Evolutionary conservation across 1,284 basidiomycete species (phyloP), one percentile per base, ranked within the genome.

Genomic region (Phellopilus nigrolimitatus): DNA sequence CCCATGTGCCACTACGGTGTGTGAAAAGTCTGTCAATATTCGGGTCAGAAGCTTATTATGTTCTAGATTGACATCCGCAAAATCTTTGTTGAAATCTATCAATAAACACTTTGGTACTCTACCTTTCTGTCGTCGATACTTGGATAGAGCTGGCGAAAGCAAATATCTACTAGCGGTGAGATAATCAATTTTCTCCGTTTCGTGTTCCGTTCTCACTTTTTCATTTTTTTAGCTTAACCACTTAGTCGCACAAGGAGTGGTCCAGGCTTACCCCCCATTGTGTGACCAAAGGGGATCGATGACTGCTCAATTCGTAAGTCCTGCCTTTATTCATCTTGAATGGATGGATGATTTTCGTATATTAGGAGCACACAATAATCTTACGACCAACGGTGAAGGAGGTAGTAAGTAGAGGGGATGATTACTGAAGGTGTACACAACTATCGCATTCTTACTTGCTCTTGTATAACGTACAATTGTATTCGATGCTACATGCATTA

Each of bases 231-330:
- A 95, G 92, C 73, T 97, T 51, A 95, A 95, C 63, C 83, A 95
- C 59, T 75, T 99, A 15, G 95, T 99, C 15, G 72, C 79, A 49
- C 84, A 93, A 70, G 90, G 88, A 1, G 82, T 98, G 53, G 93
- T 99, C 0, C 81, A 86, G 61, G 91, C 88, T 60, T 98, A 99
- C 68, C 97, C 93, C n/a, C 97, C 97, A 1, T 74, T 99, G 15
- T 84, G 81, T 57, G 95, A 99, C 62, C 74, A 78, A 47, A 72
- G 68, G 33, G 84, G 91, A 22, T 79, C 84, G 3, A 95, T 94
- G 91, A 97, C 94, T 0, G 94, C 94, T 3, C 94, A 97, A 77
- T 95, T 88, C 67, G 91, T 91, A 61, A 61, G 85, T 76, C 13
- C 17, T 24, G 9, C n/a, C n/a, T n/a, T 37, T 41, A 33, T 13